Evolutionary conservation across 2,329 filamentous ascomycete species (phyloP), one percentile per base, ranked within the genome.

Genomic region (Fusarium sp.): DNA sequence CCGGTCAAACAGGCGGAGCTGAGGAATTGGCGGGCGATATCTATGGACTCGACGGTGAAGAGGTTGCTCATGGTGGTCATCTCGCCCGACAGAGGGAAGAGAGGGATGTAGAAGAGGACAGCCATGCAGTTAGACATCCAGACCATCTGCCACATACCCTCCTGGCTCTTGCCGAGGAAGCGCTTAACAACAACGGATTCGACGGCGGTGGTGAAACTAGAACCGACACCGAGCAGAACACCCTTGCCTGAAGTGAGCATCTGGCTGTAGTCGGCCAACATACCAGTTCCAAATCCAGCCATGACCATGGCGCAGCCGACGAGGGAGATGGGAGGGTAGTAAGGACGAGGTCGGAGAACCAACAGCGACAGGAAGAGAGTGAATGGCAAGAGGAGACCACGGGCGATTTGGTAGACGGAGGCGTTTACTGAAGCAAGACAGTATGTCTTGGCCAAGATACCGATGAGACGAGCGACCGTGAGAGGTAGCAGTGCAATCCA

Each of bases 141-240:
- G 29, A 75, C 73, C 73, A 75, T 75, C 69, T 75, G 73, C 73
- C 73, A 75, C 71, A 75, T 75, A 32, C 73, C 73, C 59, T 75
- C 73, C 52, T 66, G 65, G 51, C 69, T 71, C 71, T 75, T 75
- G 24, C 73, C 73, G 12, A 75, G 71, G 61, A 75, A 75, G 16
- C 53, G 54, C 67, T 75, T 75, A 16, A 75, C 73, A 29, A 75
- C 73, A 42, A 75, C 73, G 11, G 73, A 75, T 60, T 75, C 73
- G 59, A 75, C 58, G 52, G 73, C 73, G 29, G 73, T 75, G 48
- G 73, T 75, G 61, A 75, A 74, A 53, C 73, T 75, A 20, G 73
- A 75, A 44, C 73, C 73, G 37, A 75, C 61, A 47, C 73, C 73
- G 13, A 75, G 67, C 42, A 75, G 49, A 24, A 75, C 73, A 22